A percentile compares a stretch with the other conserved stretches of the same genome.
phyloP scores from a whole-genome alignment of 805 yeast species.

The Wickerhamomyces xylosicus region DNA sequence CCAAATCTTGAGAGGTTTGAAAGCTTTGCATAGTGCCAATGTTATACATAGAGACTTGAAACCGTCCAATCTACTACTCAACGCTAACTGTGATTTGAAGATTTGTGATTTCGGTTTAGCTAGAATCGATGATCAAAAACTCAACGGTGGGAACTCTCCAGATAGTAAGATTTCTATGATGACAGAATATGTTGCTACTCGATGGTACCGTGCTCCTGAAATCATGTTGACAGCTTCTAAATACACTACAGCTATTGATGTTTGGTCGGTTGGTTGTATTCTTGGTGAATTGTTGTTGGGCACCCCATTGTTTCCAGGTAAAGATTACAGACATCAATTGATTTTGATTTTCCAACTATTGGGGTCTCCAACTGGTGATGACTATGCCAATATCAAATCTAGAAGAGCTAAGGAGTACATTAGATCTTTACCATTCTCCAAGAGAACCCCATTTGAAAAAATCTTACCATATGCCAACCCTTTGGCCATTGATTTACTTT shows the following conservation, averaged over 20 bases:
- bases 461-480: slow-evolving; percentile 48
- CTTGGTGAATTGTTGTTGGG: slow-evolving; percentile 84
- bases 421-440: slow-evolving; percentile 61
- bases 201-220: slow-evolving; percentile 98
- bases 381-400: slow-evolving; percentile 63
- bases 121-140: slow-evolving; percentile 23
- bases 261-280: slow-evolving; percentile 96
- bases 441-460: slow-evolving; percentile 41
- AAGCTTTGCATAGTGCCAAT: slow-evolving; percentile 88
- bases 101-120: slow-evolving; percentile 94
- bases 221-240: slow-evolving; percentile 92
- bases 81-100: slow-evolving; percentile 89
- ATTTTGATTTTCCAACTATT: slow-evolving; percentile 74
- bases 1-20: slow-evolving; percentile 83
- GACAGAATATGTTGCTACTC: slow-evolving; percentile 96
- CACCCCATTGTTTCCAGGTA: slow-evolving; percentile 85
- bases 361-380: slow-evolving; percentile 82
- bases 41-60: slow-evolving; percentile 89
- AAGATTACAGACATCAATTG: slow-evolving; percentile 87
- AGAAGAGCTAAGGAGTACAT: slow-evolving; percentile 86
- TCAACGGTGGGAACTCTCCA: slow-evolving; percentile 32
- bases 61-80: slow-evolving; percentile 78
- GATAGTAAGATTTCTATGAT: slow-evolving; percentile 61
- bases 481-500: slow-evolving; percentile 54
- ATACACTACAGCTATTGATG: slow-evolving; percentile 90